Percentiles rank a stretch among this genome's conserved stretches.
These are phyloP conservation scores for Metschnikowia kunwiensis DNA, from an alignment of 805 yeast genomes.

Conservation along the genomic window DNA sequence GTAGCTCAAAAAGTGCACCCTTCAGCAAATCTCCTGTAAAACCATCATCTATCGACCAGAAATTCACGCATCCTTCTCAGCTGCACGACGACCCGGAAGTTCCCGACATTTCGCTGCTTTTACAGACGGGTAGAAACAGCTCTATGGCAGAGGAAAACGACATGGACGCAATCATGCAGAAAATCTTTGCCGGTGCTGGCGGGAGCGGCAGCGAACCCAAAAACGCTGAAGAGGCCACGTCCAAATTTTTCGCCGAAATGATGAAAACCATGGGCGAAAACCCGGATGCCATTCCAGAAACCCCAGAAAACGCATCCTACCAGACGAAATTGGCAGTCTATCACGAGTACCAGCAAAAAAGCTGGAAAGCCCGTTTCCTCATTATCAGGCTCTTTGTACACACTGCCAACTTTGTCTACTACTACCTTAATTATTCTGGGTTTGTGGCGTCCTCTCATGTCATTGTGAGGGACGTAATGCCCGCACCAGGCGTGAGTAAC, in stretches of 20 bases:
- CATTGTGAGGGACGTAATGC: conserved; percentile 23
- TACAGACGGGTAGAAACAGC: conserved; percentile 7
- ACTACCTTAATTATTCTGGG: conserved; percentile 22
- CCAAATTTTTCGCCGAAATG: conserved; percentile 27
- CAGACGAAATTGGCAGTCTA: conserved; percentile 29
- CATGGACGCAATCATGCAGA: conserved; percentile 34
- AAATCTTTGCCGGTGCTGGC: conserved; percentile 24
- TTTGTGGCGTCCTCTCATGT: conserved; percentile 28
- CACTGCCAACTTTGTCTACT: conserved; percentile 34
- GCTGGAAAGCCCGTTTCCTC: conserved; percentile 33
- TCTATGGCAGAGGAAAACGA: conserved; percentile 20
- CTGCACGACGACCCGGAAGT: conserved; percentile 39
- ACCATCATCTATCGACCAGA: background rate
- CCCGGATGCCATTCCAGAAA: conserved; percentile 9
- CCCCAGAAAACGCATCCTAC: conserved; percentile 25
- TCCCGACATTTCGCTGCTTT: conserved; percentile 31
- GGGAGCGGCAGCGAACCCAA: conserved; percentile 11
- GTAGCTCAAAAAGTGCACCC: background rate
- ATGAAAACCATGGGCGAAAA: conserved; percentile 27
- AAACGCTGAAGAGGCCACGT: conserved; percentile 5
- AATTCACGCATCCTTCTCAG: background rate
- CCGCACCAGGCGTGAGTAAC: conserved; percentile 11
- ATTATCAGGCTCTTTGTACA: conserved; percentile 28
- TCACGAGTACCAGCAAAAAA: conserved; percentile 31
- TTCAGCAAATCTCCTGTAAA: background rate